These are phyloP conservation scores for Fusarium sp. DNA, from an alignment of 2,329 filamentous ascomycete species.

Conservation along the genomic window DNA sequence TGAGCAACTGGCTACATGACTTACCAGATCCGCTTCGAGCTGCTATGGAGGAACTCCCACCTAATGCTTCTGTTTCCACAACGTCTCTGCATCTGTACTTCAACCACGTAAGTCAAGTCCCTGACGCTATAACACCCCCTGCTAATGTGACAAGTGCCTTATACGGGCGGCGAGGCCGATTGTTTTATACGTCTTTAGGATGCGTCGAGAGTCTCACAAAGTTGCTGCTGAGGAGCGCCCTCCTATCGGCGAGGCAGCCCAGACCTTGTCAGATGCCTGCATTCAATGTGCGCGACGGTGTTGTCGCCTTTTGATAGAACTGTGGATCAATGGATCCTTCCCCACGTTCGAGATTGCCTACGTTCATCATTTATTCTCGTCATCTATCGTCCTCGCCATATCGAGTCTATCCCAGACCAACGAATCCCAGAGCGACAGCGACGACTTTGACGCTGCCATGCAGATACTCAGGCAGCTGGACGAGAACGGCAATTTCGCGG, in stretches of 20 bases:
- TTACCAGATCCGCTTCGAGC: slow-evolving; percentile 48
- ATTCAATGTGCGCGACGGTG: slow-evolving; percentile 60
- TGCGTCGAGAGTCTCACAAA: slow-evolving; percentile 7
- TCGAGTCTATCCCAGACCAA: slow-evolving; percentile 53
- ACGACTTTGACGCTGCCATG: slow-evolving; percentile 54
- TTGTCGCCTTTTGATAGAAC: slow-evolving; percentile 55
- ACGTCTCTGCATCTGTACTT: slow-evolving; percentile 49
- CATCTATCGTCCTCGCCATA: slow-evolving; percentile 58
- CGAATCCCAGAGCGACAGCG: slow-evolving; percentile 51
- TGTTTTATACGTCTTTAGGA: slow-evolving; percentile 48
- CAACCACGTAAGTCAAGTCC: slow-evolving; percentile 31
- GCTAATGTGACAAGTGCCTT: slow-evolving; percentile 35
- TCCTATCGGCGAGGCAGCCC: slow-evolving; percentile 44
- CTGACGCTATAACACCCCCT: accelerated
- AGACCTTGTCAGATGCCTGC: slow-evolving; percentile 59
- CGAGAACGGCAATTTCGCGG: slow-evolving; percentile 55
- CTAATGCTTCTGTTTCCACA: slow-evolving; percentile 40
- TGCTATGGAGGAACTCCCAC: slow-evolving; percentile 21
- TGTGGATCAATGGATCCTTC: slow-evolving; percentile 61
- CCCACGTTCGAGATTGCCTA: slow-evolving; percentile 61
- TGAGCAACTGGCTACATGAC: slow-evolving; percentile 45
- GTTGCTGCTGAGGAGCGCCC: background rate
- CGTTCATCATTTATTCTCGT: slow-evolving; percentile 61
- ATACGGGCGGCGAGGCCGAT: slow-evolving; percentile 50
- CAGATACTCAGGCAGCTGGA: slow-evolving; percentile 55